Percentiles rank a stretch among this genome's conserved stretches.
These are phyloP conservation scores for Backusella australiensis DNA, from an alignment of 192 early-diverging fungal genomes.

Conservation along the genomic window DNA sequence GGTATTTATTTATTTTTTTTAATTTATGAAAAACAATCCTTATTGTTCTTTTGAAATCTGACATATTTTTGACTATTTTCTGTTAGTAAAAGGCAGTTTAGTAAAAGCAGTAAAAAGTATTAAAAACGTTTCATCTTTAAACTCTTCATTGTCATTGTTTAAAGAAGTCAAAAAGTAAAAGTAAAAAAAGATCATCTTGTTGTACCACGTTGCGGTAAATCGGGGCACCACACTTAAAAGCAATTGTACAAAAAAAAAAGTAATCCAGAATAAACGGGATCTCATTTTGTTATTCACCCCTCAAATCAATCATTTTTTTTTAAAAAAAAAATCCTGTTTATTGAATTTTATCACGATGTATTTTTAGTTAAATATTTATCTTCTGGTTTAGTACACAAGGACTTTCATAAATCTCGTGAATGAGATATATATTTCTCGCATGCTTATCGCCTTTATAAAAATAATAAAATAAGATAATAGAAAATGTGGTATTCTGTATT, in stretches of 20 bases:
- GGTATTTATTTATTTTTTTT: background rate
- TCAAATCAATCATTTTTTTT: background rate
- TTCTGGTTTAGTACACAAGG: background rate
- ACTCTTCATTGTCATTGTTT: background rate
- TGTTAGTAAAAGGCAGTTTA: background rate
- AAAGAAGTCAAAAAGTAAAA: background rate
- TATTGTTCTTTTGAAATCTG: background rate
- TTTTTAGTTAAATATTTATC: background rate
- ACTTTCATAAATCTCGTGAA: background rate
- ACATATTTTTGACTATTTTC: background rate
- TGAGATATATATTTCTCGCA: background rate
- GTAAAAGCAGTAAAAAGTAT: background rate
- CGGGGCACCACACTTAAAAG: background rate
- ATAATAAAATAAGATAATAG: background rate
- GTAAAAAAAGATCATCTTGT: background rate
- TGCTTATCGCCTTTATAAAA: background rate
- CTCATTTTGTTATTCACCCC: background rate
- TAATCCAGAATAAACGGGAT: background rate
- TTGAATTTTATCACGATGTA: background rate
- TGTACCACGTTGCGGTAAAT: background rate
- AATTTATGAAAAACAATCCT: no score
- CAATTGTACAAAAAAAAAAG: no score
- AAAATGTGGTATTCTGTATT: background rate
- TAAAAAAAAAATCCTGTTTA: background rate
- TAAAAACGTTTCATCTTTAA: background rate